These are phyloP conservation scores for Hemisphaericaspora xylanilytica DNA, from an alignment of 1,139 yeast genomes.

Conservation along the genomic window DNA sequence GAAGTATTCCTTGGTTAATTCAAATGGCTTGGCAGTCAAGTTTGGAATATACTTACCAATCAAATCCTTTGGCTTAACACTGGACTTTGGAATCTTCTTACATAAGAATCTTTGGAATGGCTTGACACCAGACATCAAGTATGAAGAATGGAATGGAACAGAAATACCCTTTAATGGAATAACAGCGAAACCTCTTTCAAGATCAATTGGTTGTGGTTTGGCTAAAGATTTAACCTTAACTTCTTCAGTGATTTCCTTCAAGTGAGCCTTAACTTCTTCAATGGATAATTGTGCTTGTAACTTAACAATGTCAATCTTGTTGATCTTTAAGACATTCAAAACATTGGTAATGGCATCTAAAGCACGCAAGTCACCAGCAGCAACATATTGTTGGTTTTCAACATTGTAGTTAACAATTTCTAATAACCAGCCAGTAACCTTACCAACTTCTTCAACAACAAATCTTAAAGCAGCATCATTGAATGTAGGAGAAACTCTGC, in stretches of 20 bases:
- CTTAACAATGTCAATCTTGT: conserved; percentile 90
- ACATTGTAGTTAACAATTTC: conserved; percentile 98
- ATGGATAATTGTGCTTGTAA: conserved; percentile 77
- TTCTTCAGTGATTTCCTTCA: conserved; percentile 83
- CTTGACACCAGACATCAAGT: conserved; percentile 96
- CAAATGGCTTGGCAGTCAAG: conserved; percentile 96
- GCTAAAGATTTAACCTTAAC: conserved; percentile 76
- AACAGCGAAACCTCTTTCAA: conserved; percentile 97
- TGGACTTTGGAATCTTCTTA: conserved; percentile 92
- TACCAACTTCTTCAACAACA: conserved; percentile 85
- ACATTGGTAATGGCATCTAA: conserved; percentile 92
- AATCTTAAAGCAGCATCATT: conserved; percentile 90
- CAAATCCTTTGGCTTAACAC: conserved; percentile 91
- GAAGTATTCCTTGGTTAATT: conserved; percentile 93
- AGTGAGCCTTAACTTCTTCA: conserved; percentile 85
- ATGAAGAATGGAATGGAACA: conserved; percentile 98
- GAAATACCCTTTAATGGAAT: conserved; percentile 98
- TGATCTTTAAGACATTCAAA: conserved; percentile 84
- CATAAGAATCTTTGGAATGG: conserved; percentile 97
- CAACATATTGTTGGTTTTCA: conserved; percentile 96
- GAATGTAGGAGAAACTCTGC: conserved; percentile 85
- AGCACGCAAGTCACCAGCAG: conserved; percentile 97
- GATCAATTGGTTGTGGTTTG: conserved; percentile 94
- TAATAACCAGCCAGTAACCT: conserved; percentile 85
- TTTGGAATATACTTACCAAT: conserved; percentile 96